Evolutionary conservation across 2,329 filamentous ascomycete species (phyloP).

Genomic region (Lecanicillium sp.): DNA sequence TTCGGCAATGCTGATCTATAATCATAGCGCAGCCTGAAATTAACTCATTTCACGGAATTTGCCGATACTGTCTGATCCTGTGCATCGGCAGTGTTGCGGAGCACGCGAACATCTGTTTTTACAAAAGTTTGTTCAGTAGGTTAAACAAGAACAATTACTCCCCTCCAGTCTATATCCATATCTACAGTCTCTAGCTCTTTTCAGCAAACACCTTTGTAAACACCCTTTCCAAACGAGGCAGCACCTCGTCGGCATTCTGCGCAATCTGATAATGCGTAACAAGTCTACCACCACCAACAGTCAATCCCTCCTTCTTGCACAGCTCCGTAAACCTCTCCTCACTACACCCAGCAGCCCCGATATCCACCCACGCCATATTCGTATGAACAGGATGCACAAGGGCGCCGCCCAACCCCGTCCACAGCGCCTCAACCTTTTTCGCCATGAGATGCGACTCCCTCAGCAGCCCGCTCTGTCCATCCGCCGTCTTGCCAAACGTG

Average conservation of each 20-base stretch:
- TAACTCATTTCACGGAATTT: no score
- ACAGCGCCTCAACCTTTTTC: constrained; percentile 57
- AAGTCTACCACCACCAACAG: constrained; percentile 30
- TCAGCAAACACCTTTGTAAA: constrained; percentile 33
- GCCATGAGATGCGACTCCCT: constrained; percentile 53
- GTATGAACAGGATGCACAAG: constrained; percentile 65
- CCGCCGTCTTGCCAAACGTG: constrained; percentile 29
- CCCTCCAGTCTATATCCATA: no score
- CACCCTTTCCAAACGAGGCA: constrained; percentile 46
- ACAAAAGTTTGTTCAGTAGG: no score
- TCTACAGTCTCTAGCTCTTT: neutral
- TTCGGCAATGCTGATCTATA: no score
- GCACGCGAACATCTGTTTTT: no score
- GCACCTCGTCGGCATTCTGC: constrained; percentile 47
- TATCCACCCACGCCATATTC: constrained; percentile 87
- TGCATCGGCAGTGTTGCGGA: no score
- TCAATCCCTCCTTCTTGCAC: constrained; percentile 33
- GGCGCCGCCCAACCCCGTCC: constrained; percentile 62
- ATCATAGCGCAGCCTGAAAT: no score
- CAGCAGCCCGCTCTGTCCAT: constrained; percentile 47
- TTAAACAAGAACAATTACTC: no score
- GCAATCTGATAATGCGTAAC: constrained; percentile 55
- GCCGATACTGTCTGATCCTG: no score
- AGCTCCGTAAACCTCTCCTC: constrained; percentile 28
- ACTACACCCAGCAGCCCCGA: constrained; percentile 48